phyloP scores from a whole-genome alignment of 192 early-diverging fungal species.

The Podila epigama region DNA sequence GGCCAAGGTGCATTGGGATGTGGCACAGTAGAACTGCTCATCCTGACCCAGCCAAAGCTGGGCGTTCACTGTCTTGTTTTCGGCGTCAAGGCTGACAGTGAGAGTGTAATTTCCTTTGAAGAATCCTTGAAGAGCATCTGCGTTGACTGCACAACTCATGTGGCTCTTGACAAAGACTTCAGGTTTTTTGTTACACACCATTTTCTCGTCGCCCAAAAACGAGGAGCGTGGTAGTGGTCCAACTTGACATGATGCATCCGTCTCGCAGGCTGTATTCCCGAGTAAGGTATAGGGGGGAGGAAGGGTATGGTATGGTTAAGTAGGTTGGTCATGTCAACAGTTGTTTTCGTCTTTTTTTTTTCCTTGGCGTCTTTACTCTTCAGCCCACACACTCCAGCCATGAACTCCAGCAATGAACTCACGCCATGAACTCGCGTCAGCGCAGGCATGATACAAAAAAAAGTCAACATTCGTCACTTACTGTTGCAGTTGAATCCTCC shows the following conservation, averaged over 20 bases:
- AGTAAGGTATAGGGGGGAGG: not conserved
- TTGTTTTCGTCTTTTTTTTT: not conserved
- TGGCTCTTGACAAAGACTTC: conserved; percentile 49
- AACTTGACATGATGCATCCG: conserved; percentile 51
- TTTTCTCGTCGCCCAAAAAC: conserved; percentile 37
- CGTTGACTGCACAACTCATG: conserved; percentile 51
- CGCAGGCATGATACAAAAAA: not conserved
- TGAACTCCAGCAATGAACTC: not conserved
- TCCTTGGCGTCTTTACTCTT: not conserved
- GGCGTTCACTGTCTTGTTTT: conserved; percentile 28
- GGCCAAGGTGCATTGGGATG: conserved; percentile 48
- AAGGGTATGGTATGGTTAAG: not conserved
- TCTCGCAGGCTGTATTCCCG: conserved; percentile 28
- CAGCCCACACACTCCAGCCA: not conserved
- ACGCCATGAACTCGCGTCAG: too few relatives aligned
- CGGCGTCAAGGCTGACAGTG: conserved; percentile 46
- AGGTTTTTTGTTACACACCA: conserved; percentile 61
- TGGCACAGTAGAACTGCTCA: conserved; percentile 61
- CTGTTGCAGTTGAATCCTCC: conserved; percentile 63
- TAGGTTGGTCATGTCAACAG: not conserved
- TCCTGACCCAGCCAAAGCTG: conserved; percentile 57
- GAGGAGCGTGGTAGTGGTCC: conserved; percentile 23
- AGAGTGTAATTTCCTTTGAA: conserved; percentile 52
- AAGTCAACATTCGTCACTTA: not conserved
- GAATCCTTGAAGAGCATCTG: conserved; percentile 39